A percentile compares a stretch with the other conserved stretches of the same genome.
Conservation (phyloP, 352 stramenopile genomes). For the Pythium periplocum region DNA sequence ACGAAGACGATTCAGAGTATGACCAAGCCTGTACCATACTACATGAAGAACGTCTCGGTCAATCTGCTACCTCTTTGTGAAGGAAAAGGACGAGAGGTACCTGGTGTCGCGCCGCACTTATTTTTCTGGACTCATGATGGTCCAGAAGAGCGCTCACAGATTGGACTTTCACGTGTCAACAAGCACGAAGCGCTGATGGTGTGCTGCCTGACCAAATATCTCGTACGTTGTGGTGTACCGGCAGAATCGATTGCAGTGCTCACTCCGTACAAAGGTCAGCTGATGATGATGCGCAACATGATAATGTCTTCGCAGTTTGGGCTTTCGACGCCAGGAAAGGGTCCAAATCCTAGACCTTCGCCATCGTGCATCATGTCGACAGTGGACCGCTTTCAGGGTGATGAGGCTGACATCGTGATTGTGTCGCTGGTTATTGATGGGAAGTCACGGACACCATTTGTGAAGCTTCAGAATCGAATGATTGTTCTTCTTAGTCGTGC, state of each 20-base stretch:
- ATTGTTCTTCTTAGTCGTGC: conserved; percentile 86
- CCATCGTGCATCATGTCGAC: conserved; percentile 72
- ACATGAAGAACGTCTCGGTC: neutral
- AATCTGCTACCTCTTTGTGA: conserved; percentile 25
- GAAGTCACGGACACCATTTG: conserved; percentile 81
- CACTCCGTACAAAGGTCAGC: conserved; percentile 87
- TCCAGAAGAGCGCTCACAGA: conserved; percentile 43
- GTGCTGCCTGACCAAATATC: conserved; percentile 67
- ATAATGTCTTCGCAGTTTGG: conserved; percentile 43
- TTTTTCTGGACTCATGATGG: conserved; percentile 85
- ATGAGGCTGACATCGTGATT: conserved; percentile 87
- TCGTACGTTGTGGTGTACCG: conserved; percentile 71
- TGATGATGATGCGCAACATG: conserved; percentile 80
- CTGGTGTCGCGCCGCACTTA: conserved; percentile 65
- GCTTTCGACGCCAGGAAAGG: conserved; percentile 13
- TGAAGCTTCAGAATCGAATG: conserved; percentile 88
- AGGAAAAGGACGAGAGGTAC: conserved; percentile 64
- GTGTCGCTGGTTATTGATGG: conserved; percentile 85
- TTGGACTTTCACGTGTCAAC: conserved; percentile 79
- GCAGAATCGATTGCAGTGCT: conserved; percentile 75
- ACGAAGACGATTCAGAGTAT: conserved; percentile 45
- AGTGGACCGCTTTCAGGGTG: conserved; percentile 87
- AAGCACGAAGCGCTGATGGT: conserved; percentile 70
- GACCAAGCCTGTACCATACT: no score
- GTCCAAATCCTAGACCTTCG: conserved; percentile 11